phyloP scores from a whole-genome alignment of 2,329 filamentous ascomycete genomes.

The Cryphonectria carpinicola region DNA sequence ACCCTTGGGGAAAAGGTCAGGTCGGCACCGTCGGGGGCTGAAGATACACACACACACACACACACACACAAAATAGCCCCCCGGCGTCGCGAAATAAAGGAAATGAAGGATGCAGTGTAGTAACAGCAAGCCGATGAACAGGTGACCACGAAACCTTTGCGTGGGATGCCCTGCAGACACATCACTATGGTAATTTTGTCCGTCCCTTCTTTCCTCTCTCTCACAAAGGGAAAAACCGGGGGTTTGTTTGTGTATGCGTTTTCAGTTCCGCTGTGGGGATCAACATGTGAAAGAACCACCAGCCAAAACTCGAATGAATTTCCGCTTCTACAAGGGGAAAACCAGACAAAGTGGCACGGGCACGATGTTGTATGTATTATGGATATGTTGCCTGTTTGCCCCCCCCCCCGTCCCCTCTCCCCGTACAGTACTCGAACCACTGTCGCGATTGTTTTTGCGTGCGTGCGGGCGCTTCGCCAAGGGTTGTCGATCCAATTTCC shows the following conservation, averaged over 20 bases:
- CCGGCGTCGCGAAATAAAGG: neutral
- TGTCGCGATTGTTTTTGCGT: neutral
- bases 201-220: neutral
- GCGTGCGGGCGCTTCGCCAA: neutral
- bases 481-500: neutral
- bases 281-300: neutral
- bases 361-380: neutral
- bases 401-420: too few relatives aligned
- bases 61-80: neutral
- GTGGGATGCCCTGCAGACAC: neutral
- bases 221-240: neutral
- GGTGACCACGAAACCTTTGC: neutral
- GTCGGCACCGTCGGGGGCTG: neutral
- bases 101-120: constrained; percentile 10
- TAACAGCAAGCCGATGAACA: neutral
- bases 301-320: neutral
- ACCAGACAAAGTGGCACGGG: neutral
- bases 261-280: constrained; percentile 9
- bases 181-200: neutral
- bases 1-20: neutral
- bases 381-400: neutral
- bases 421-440: neutral
- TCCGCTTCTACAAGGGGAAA: neutral
- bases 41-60: neutral
- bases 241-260: neutral